Evolutionary conservation across 2,329 filamentous ascomycete species (phyloP).

Genomic region (Alternaria tenuissima): DNA sequence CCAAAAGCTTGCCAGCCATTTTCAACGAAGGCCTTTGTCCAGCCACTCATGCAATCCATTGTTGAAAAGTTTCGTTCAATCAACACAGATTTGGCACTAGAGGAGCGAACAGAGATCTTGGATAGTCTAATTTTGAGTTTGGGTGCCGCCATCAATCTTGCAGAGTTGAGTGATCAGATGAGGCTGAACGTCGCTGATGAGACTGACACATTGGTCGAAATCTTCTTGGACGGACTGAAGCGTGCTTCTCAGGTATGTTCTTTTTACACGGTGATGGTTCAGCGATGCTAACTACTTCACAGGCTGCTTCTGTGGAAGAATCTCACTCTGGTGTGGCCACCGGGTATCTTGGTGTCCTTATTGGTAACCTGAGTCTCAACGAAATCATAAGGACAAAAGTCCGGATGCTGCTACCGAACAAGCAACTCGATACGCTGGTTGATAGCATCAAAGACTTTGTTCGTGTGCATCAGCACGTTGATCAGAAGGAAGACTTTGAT

Average conservation of each 20-base stretch:
- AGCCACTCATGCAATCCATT: slow-evolving; percentile 45
- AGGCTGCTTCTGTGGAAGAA: slow-evolving; percentile 69
- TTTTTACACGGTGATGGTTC: not conserved
- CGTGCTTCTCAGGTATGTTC: slow-evolving; percentile 72
- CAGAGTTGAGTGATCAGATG: slow-evolving; percentile 76
- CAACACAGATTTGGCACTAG: slow-evolving; percentile 51
- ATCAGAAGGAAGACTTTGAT: slow-evolving; percentile 57
- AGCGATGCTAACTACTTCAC: slow-evolving; percentile 21
- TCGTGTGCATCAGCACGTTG: slow-evolving; percentile 66
- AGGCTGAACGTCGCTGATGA: slow-evolving; percentile 42
- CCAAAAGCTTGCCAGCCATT: slow-evolving; percentile 73
- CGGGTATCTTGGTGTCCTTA: slow-evolving; percentile 83
- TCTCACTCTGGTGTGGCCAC: slow-evolving; percentile 82
- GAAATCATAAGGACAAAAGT: slow-evolving; percentile 55
- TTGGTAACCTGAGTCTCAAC: slow-evolving; percentile 80
- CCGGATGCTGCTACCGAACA: slow-evolving; percentile 53
- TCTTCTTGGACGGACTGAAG: slow-evolving; percentile 74
- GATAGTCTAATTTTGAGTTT: slow-evolving; percentile 80
- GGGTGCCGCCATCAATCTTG: slow-evolving; percentile 86
- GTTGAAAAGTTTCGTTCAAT: slow-evolving; percentile 35
- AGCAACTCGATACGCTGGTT: slow-evolving; percentile 61
- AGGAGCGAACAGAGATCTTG: slow-evolving; percentile 62
- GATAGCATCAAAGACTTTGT: slow-evolving; percentile 70
- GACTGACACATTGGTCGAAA: slow-evolving; percentile 66
- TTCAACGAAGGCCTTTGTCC: slow-evolving; percentile 62